phyloP scores from a whole-genome alignment of 2,329 filamentous ascomycete genomes.

The Colletotrichum shisoi region DNA sequence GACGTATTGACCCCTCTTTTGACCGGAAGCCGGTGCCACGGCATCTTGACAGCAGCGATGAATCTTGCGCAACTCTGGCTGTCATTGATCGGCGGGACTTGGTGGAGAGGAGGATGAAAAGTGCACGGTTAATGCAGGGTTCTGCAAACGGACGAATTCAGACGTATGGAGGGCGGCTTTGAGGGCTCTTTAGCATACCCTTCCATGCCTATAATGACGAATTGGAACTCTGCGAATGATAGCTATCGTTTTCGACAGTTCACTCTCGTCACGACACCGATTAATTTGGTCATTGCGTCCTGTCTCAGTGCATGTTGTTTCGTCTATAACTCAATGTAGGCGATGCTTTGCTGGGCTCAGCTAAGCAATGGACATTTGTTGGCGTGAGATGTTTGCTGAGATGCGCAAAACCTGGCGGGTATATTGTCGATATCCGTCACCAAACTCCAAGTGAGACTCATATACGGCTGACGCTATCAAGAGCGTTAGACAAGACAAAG shows the following conservation, averaged over 20 bases:
- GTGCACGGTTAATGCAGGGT: neutral
- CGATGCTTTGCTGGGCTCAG: neutral
- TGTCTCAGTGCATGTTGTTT: neutral
- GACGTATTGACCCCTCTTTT: conserved; percentile 12
- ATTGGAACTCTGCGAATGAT: neutral
- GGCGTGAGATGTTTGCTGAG: neutral
- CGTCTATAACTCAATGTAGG: neutral
- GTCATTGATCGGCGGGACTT: neutral
- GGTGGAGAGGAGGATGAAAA: neutral
- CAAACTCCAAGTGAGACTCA: conserved; percentile 6
- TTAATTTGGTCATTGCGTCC: neutral
- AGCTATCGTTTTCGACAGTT: neutral
- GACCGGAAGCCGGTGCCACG: conserved; percentile 23
- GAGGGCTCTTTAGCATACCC: neutral
- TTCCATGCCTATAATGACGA: neutral
- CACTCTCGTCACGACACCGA: no score
- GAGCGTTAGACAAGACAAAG: conserved; percentile 17
- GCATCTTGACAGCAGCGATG: conserved; percentile 30
- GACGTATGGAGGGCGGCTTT: neutral
- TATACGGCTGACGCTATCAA: neutral
- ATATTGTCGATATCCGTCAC: neutral
- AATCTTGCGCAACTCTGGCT: neutral
- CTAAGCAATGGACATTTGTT: no score
- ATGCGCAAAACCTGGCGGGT: neutral
- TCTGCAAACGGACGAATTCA: no score